phyloP scores from a whole-genome alignment of 2,329 filamentous ascomycete species.

The Nectriaceae sp. region DNA sequence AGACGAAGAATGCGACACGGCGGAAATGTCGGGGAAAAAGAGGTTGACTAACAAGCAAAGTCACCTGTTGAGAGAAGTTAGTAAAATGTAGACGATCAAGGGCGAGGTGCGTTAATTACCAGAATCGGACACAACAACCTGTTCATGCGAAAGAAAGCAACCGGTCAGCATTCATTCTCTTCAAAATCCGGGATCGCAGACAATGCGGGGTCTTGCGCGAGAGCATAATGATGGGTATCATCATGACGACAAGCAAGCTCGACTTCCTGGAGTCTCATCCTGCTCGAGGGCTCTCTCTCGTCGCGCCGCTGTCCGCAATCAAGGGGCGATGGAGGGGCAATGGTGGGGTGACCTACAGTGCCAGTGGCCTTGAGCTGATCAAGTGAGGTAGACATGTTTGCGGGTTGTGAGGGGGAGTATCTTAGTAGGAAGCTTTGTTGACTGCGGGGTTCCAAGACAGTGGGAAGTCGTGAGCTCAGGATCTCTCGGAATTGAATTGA shows the following conservation, averaged over 20 bases:
- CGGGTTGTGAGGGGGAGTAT: constrained; percentile 11
- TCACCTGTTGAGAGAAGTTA: constrained; percentile 57
- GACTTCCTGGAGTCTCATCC: no score
- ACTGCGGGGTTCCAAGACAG: neutral
- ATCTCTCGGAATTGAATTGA: neutral
- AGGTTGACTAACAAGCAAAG: constrained; percentile 68
- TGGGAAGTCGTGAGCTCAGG: neutral
- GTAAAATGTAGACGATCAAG: constrained; percentile 23
- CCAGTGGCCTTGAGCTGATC: constrained; percentile 96
- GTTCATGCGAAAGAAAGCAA: constrained; percentile 21
- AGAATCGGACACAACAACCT: constrained; percentile 97
- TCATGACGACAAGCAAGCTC: no score
- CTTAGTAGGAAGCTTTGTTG: constrained; percentile 11
- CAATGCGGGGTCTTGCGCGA: no score
- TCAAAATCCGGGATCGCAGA: no score
- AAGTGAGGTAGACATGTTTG: constrained; percentile 79
- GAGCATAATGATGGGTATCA: no score
- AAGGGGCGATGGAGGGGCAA: constrained; percentile 31
- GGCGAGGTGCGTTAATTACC: constrained; percentile 58
- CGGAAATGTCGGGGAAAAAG: constrained; percentile 1
- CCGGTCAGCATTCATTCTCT: constrained; percentile 23
- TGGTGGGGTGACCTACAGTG: constrained; percentile 72
- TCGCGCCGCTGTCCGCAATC: no score
- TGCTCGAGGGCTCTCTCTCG: neutral
- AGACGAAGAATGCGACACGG: constrained; percentile 1